Evolutionary conservation across 257 asterid genomes (phyloP), one percentile per base, ranked within the genome.

Genomic region (Plantago ovata): DNA sequence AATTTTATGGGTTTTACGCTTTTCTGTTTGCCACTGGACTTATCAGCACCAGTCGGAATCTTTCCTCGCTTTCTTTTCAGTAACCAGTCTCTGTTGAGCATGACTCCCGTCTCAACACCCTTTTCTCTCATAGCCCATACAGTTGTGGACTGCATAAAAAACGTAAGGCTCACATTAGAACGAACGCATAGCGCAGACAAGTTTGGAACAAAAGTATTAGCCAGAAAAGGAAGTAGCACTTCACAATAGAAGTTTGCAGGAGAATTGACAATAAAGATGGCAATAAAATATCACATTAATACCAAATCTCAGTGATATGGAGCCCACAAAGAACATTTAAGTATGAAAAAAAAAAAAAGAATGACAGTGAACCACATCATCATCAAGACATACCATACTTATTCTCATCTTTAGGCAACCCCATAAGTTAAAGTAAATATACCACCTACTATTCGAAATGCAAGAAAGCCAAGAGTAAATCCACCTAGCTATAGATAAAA

Each of bases 61-160:
- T 71, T 81, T 69, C 83, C 67, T 32, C 94, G 71, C 69, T 79
- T 81, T 69, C 94, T 74, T 64, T 84, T 84, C 58, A 61, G 57
- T 61, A 73, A 77, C 89, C 85, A 84, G 72, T 77, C 72, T 66
- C 69, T 56, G 57, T 69, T 71, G 18, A 81, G 77, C 71, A 73
- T 62, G 66, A 72, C 66, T 48, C 83, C 70, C 20, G 77, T 65
- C 56, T 56, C 64, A 60, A 76, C 54, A 75, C 60, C 72, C 55
- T 67, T 69, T 45, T 77, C 83, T 69, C 73, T 67, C 89, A 84
- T 73, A 58, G 28, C 62, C 66, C 62, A 15, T 44, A 60, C 65
- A 67, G 54, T 61, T 65, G 67, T 55, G 62, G 75, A 45, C 67
- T 46, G 68, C 21, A 56, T 28, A 28, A 6, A 8, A 4, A 28